Evolutionary conservation across 1,284 basidiomycete species (phyloP).

Genomic region (Kwoniella shivajii): DNA sequence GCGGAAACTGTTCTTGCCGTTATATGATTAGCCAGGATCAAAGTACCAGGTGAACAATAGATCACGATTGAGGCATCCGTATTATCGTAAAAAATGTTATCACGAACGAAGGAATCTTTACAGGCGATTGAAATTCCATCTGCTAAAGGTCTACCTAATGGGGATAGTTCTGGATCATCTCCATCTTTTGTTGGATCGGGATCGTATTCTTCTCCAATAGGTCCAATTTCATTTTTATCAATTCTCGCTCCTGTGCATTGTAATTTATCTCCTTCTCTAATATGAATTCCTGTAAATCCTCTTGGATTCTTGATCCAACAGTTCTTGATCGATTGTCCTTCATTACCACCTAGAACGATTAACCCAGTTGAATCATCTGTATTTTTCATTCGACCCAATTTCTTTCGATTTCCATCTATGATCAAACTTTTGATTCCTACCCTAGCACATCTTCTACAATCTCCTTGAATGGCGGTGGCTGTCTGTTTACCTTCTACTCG

Average conservation of each 20-base stretch:
- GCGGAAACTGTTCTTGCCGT: slow-evolving; percentile 37
- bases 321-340: slow-evolving; percentile 46
- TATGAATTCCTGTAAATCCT: slow-evolving; percentile 54
- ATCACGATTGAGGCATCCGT: slow-evolving; percentile 54
- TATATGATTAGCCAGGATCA: slow-evolving; percentile 52
- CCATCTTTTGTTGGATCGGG: slow-evolving; percentile 49
- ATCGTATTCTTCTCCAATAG: slow-evolving; percentile 54
- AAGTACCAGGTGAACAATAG: slow-evolving; percentile 55
- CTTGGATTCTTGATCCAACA: slow-evolving; percentile 48
- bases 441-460: slow-evolving; percentile 54
- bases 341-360: slow-evolving; percentile 53
- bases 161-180: slow-evolving; percentile 52
- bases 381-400: slow-evolving; percentile 42
- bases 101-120: slow-evolving; percentile 43
- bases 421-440: slow-evolving; percentile 48
- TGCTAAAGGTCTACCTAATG: slow-evolving; percentile 51
- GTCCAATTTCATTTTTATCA: slow-evolving; percentile 53
- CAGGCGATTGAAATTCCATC: slow-evolving; percentile 54
- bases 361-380: slow-evolving; percentile 38
- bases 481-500: slow-evolving; percentile 43
- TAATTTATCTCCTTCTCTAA: slow-evolving; percentile 53
- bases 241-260: slow-evolving; percentile 48
- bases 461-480: slow-evolving; percentile 51
- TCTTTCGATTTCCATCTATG: slow-evolving; percentile 49
- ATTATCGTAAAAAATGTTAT: slow-evolving; percentile 53